Percentiles rank a stretch among this genome's conserved stretches.
Evolutionary conservation across 106 monocot genomes (phyloP).

Genomic region (Agapanthus africanus): DNA sequence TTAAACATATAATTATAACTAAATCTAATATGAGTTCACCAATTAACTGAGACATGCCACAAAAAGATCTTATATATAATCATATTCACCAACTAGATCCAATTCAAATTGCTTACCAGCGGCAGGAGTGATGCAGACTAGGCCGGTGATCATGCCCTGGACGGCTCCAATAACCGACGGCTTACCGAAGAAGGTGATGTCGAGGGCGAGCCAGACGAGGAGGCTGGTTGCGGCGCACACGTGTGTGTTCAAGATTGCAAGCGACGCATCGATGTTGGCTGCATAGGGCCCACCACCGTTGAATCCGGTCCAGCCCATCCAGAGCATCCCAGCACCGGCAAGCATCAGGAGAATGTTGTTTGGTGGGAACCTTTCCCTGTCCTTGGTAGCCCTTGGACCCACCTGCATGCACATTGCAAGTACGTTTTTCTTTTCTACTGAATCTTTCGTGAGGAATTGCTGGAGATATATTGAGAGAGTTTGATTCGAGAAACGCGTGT

Average conservation of each 20-base stretch:
- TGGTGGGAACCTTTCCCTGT: constrained; percentile 17
- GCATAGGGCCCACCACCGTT: constrained; percentile 17
- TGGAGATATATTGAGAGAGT: not conserved
- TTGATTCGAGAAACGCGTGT: not conserved
- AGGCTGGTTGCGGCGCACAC: constrained; percentile 54
- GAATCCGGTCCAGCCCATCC: constrained; percentile 24
- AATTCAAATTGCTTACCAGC: constrained; percentile 31
- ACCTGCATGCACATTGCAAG: constrained; percentile 5
- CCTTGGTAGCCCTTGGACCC: constrained; percentile 4
- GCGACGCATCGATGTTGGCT: constrained; percentile 16
- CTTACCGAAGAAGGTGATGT: constrained; percentile 54
- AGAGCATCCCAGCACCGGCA: constrained; percentile 16
- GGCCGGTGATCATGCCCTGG: constrained; percentile 80
- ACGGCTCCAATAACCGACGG: constrained; percentile 66
- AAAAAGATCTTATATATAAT: too few species aligned
- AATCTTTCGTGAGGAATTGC: not conserved
- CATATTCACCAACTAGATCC: too few species aligned
- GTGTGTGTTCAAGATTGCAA: constrained; percentile 19
- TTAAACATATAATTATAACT: too few species aligned
- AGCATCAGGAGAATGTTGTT: constrained; percentile 19
- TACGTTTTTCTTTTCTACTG: not conserved
- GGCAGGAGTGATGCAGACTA: constrained; percentile 70
- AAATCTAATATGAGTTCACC: too few species aligned
- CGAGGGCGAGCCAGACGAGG: constrained; percentile 59
- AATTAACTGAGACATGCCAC: too few species aligned